Evolutionary conservation across 805 yeast species (phyloP).

Genomic region (Hermanozyma aechmeae): DNA sequence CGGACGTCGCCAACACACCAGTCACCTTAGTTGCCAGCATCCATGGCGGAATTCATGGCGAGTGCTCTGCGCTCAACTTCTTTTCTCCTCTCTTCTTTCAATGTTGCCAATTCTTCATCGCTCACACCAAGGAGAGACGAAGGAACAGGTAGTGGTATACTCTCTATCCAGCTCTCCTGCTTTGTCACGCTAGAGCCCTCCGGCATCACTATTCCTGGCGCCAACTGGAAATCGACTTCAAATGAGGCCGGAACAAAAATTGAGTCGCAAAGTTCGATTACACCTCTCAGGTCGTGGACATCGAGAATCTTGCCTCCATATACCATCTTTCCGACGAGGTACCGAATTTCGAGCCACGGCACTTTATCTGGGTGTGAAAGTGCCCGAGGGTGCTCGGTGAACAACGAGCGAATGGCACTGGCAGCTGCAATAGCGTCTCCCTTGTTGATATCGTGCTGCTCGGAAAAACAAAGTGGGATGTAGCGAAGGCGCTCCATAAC

Average conservation of each 20-base stretch:
- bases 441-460: slow-evolving; percentile 61
- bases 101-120: too few species aligned
- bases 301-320: slow-evolving; percentile 60
- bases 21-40: too few species aligned
- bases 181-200: neutral
- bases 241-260: too few species aligned
- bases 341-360: slow-evolving; percentile 46
- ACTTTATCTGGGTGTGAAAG: slow-evolving; percentile 14
- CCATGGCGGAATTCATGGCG: too few species aligned
- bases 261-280: too few species aligned
- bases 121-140: too few species aligned
- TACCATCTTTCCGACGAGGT: slow-evolving; percentile 42
- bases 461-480: slow-evolving; percentile 54
- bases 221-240: neutral
- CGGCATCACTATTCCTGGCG: neutral
- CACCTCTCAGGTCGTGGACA: neutral
- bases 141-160: too few species aligned
- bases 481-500: slow-evolving; percentile 50
- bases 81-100: too few species aligned
- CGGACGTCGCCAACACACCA: too few species aligned
- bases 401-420: slow-evolving; percentile 31
- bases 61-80: too few species aligned
- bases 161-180: neutral
- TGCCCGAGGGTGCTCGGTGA: slow-evolving; percentile 10
- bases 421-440: slow-evolving; percentile 53